Conservation (phyloP, 495 filamentous ascomycete genomes). For the Penicillium lagena region DNA sequence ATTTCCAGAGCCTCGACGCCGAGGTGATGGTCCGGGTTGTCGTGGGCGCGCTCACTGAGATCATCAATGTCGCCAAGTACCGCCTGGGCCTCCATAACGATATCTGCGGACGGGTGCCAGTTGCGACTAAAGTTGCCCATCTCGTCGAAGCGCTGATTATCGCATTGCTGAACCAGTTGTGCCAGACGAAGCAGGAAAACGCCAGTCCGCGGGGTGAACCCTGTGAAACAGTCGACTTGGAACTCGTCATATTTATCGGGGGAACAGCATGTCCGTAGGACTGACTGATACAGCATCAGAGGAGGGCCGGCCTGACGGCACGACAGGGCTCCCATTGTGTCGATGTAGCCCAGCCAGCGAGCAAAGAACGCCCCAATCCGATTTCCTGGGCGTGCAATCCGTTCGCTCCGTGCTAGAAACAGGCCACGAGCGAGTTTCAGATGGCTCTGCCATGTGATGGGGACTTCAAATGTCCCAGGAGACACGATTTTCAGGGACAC, state of each 20-base stretch:
- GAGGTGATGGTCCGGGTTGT: constrained; percentile 25
- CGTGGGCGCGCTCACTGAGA: constrained; percentile 24
- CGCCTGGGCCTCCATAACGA: constrained; percentile 45
- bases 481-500: constrained; percentile 82
- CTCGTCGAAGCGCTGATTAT: constrained; percentile 58
- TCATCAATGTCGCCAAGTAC: constrained; percentile 47
- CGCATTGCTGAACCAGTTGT: constrained; percentile 63
- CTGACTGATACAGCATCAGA: constrained; percentile 48
- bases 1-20: constrained; percentile 48
- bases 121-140: constrained; percentile 40
- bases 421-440: constrained; percentile 70
- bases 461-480: constrained; percentile 70
- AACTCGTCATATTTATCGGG: constrained; percentile 45
- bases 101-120: constrained; percentile 55
- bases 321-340: constrained; percentile 70
- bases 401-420: constrained; percentile 59
- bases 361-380: constrained; percentile 72
- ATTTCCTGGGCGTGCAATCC: constrained; percentile 47
- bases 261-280: constrained; percentile 38
- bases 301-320: constrained; percentile 57
- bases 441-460: constrained; percentile 71
- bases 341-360: constrained; percentile 82
- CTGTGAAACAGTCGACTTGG: constrained; percentile 72
- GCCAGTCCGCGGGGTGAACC: constrained; percentile 66
- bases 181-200: constrained; percentile 69